These are phyloP conservation scores for Clonostachys rosea DNA, from an alignment of 2,329 filamentous ascomycete species.

Conservation along the genomic window DNA sequence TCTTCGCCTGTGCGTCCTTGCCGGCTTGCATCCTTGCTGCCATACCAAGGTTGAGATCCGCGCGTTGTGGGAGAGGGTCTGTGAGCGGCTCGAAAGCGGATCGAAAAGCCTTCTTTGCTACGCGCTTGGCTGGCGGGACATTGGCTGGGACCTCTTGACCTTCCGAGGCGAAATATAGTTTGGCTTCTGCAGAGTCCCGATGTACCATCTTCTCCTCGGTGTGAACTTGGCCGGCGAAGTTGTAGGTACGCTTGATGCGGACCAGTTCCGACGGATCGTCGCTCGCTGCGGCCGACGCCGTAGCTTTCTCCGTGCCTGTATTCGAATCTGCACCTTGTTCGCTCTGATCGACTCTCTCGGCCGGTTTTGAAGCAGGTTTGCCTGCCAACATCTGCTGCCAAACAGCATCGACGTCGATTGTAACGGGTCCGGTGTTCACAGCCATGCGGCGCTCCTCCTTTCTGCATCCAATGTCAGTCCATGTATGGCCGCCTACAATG, in stretches of 20 bases:
- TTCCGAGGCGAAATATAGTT: slow-evolving; percentile 54
- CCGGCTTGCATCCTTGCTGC: slow-evolving; percentile 40
- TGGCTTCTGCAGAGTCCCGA: slow-evolving; percentile 61
- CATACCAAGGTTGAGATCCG: slow-evolving; percentile 55
- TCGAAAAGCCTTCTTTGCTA: slow-evolving; percentile 48
- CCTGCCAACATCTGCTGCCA: slow-evolving; percentile 62
- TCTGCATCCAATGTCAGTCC: slow-evolving; percentile 20
- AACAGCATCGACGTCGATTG: slow-evolving; percentile 66
- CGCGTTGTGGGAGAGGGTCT: slow-evolving; percentile 36
- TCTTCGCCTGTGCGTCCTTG: slow-evolving; percentile 50
- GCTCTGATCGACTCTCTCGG: not conserved
- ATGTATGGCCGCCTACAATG: not conserved
- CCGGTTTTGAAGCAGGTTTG: slow-evolving; percentile 4
- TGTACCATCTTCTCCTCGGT: slow-evolving; percentile 68
- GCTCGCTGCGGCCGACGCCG: not conserved
- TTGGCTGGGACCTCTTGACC: slow-evolving; percentile 18
- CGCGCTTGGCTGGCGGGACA: slow-evolving; percentile 8
- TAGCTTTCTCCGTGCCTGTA: slow-evolving; percentile 1
- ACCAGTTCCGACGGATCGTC: slow-evolving; percentile 38
- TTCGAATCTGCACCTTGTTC: slow-evolving; percentile 2
- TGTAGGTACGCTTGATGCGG: slow-evolving; percentile 67
- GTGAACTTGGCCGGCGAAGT: slow-evolving; percentile 69
- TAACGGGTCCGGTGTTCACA: slow-evolving; percentile 53
- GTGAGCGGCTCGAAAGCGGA: slow-evolving; percentile 58
- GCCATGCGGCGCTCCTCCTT: slow-evolving; percentile 53